Base-by-base conservation (phyloP, 768 basidiomycete genomes). In the Amanita thiersii region DNA sequence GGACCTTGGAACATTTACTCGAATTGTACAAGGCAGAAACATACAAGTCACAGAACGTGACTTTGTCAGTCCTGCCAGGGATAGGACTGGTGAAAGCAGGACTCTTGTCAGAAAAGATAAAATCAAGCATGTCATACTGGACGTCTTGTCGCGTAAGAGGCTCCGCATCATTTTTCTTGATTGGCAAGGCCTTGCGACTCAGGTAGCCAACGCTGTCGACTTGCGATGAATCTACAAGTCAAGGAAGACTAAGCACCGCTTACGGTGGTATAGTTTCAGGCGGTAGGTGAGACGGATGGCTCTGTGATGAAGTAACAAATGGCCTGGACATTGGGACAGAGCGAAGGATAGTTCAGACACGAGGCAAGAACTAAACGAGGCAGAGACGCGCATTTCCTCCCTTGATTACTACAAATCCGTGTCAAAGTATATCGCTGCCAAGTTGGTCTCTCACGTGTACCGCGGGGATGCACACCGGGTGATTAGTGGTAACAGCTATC, bases 1-100 rank as follows among this genome's bases (percentile, higher is more conserved):
- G 72, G 30, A 86, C 82, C 62, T 88, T 88, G 50, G 88, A 90
- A 57, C 83, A 89, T 67, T 83, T 88, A 58, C 66, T 75, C 25
- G 85, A 89, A 58, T 79, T 77, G 62, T 81, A 81, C 48, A 91
- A 59, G 6, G 87, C 79, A 51, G 84, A 81, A 48, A 88, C 74
- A 57, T 91, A 94, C 47, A 93, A 73, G 56, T 89, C 82, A 52
- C 75, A 73, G 57, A 94, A 92, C 52, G 79, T 77, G 59, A 86
- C 69, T 59, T 72, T 77, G 26, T 62, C 53, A 19, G 66, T 54
- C 38, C 67, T 67, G 44, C 66, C 69, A 24, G 72, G 70, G 39
- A 50, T 62, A 46, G 82, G 77, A 52, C 74, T 72, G 45, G 86
- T 84, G 62, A 92, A 94, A 49, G 78, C 81, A 37, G 69, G 60